These are phyloP conservation scores for Thyridium curvatum DNA, from an alignment of 2,329 filamentous ascomycete species.

Conservation along the genomic window DNA sequence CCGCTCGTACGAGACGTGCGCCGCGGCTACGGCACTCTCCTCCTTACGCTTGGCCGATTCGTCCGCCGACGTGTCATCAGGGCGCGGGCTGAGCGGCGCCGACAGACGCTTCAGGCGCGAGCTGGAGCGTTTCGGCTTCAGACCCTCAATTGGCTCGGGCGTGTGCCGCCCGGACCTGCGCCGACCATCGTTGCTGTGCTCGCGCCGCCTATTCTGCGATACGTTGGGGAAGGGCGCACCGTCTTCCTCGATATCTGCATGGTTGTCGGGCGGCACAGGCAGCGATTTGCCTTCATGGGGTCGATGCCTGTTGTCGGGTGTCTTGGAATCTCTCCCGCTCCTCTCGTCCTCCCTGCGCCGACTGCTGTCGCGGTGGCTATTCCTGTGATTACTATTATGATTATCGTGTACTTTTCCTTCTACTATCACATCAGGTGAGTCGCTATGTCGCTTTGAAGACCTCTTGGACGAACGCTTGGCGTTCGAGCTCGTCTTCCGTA, in stretches of 20 bases:
- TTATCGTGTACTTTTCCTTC: slow-evolving; percentile 21
- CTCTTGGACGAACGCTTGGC: slow-evolving; percentile 47
- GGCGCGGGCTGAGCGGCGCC: slow-evolving; percentile 33
- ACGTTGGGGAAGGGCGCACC: slow-evolving; percentile 66
- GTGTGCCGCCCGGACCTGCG: slow-evolving; percentile 41
- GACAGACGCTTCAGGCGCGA: slow-evolving; percentile 55
- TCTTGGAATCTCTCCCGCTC: no score
- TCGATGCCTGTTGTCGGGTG: slow-evolving; percentile 15
- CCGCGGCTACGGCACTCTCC: slow-evolving; percentile 20
- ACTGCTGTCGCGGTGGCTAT: no score
- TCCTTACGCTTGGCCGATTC: slow-evolving; percentile 11
- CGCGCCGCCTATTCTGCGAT: slow-evolving; percentile 51
- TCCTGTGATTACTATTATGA: no score
- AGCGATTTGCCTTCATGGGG: no score
- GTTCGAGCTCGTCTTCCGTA: slow-evolving; percentile 49
- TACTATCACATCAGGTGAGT: slow-evolving; percentile 31
- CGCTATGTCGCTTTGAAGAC: slow-evolving; percentile 40
- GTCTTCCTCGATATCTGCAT: slow-evolving; percentile 42
- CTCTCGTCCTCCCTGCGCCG: no score
- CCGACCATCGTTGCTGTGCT: slow-evolving; percentile 36
- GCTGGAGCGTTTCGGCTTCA: slow-evolving; percentile 46
- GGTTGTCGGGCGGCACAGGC: slow-evolving; percentile 6
- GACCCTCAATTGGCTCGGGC: slow-evolving; percentile 37
- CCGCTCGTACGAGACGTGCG: slow-evolving; percentile 56
- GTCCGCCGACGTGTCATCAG: slow-evolving; percentile 23